These are phyloP conservation scores for Paraphoma sp. DNA, from an alignment of 2,329 filamentous ascomycete genomes.

Conservation along the genomic window DNA sequence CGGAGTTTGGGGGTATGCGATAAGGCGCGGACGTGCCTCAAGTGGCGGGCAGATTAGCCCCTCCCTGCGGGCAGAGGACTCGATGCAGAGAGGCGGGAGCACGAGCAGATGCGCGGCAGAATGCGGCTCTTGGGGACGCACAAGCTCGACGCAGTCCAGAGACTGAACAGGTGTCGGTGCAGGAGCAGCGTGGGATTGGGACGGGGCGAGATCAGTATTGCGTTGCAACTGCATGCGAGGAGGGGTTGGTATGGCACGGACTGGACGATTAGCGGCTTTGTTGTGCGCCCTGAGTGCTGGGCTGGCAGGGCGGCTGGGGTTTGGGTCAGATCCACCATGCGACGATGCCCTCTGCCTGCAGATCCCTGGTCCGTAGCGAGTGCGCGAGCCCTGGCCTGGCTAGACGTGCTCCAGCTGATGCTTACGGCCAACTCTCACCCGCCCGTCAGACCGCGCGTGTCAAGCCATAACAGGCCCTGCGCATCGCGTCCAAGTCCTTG, in stretches of 20 bases:
- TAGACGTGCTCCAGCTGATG: slow-evolving; percentile 11
- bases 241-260: slow-evolving; percentile 29
- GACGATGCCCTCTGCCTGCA: slow-evolving; percentile 22
- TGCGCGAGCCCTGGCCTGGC: not conserved
- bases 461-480: not conserved
- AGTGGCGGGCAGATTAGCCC: slow-evolving; percentile 30
- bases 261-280: slow-evolving; percentile 34
- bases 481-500: not conserved
- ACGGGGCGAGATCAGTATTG: slow-evolving; percentile 33
- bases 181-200: slow-evolving; percentile 27
- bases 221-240: slow-evolving; percentile 39
- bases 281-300: slow-evolving; percentile 30
- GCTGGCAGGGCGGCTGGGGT: slow-evolving; percentile 36
- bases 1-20: slow-evolving; percentile 34
- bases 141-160: slow-evolving; percentile 22
- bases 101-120: slow-evolving; percentile 30
- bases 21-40: slow-evolving; percentile 32
- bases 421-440: slow-evolving; percentile 1
- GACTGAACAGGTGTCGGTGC: slow-evolving; percentile 29
- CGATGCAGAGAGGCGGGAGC: slow-evolving; percentile 29
- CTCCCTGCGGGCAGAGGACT: slow-evolving; percentile 24
- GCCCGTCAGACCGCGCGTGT: slow-evolving; percentile 22
- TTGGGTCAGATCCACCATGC: slow-evolving; percentile 23
- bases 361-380: slow-evolving; percentile 11
- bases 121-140: slow-evolving; percentile 32